Percentiles rank a stretch among this genome's conserved stretches.
Evolutionary conservation across 208 protist genomes (phyloP).

Genomic region (Trypanosoma scelopori): DNA sequence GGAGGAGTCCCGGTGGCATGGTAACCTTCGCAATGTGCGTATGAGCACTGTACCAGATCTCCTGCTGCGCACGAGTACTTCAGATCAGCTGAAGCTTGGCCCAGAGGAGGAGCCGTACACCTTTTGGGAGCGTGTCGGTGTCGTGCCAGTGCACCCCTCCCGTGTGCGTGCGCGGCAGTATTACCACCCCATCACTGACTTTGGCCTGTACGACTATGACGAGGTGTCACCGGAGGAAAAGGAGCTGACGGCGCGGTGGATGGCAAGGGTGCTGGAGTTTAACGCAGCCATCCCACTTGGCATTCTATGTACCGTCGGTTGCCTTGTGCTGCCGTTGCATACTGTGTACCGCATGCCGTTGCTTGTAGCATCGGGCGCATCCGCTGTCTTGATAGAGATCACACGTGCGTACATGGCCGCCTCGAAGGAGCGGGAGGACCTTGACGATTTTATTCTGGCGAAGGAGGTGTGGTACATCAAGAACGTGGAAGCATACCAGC

Average conservation of each 20-base stretch:
- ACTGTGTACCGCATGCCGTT: conserved; percentile 81
- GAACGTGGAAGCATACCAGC: conserved; percentile 88
- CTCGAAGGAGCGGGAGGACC: conserved; percentile 72
- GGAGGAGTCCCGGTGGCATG: conserved; percentile 31
- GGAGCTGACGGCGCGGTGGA: conserved; percentile 81
- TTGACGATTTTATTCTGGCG: conserved; percentile 84
- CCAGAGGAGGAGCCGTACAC: conserved; percentile 88
- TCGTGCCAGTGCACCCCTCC: conserved; percentile 77
- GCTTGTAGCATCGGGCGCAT: conserved; percentile 61
- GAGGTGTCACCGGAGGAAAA: conserved; percentile 83
- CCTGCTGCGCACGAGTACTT: conserved; percentile 25
- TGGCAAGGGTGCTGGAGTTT: conserved; percentile 83
- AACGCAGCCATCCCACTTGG: conserved; percentile 71
- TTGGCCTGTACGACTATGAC: conserved; percentile 87
- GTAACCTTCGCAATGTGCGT: conserved; percentile 71
- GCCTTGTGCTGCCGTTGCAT: conserved; percentile 73
- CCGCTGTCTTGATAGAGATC: conserved; percentile 69
- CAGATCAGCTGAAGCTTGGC: conserved; percentile 25
- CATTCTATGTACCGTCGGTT: conserved; percentile 63
- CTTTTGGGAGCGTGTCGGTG: conserved; percentile 80
- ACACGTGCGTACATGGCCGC: conserved; percentile 78
- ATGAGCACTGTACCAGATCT: conserved; percentile 47
- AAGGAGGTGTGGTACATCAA: conserved; percentile 93
- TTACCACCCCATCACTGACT: conserved; percentile 85
- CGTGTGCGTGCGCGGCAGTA: conserved; percentile 83